Evolutionary conservation across 371 early-diverging fungal species (phyloP), one percentile per base, ranked within the genome.

Genomic region (Mucor racemosus): DNA sequence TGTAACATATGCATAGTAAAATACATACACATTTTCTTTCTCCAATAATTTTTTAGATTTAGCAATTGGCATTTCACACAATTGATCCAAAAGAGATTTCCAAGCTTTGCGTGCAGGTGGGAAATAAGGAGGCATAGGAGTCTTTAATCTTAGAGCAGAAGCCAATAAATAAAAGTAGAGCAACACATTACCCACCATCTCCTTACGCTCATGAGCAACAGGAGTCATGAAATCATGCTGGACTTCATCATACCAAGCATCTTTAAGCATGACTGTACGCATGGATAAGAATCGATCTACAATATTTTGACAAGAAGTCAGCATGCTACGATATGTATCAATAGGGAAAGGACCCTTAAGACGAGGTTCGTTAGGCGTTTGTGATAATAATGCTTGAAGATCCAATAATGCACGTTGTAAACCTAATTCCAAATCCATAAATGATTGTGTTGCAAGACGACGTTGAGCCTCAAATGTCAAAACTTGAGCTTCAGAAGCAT

Each of bases 301-400:
- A 58, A 95, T 84, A 17, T 88, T 89, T 66, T 93, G 91, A 67
- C 91, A 89, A 14, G 90, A 87, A 1, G 70, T 74, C 7, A 93
- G 74, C 75, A 94, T 89, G 15, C 79, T 77, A 21, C 81, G 77
- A 64, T 95, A 95, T 0, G 88, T 84, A 0, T 62, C 74, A 0
- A 79, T 76, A 0, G 95, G 95, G 62, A 93, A 95, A 6, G 88
- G 83, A 5, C 95, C 95, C 75, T 93, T 93, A 21, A 94, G 76
- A 53, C 95, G 87, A 0, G 94, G 94, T 73, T 95, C 95, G 55
- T 93, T 92, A 8, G 87, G 87, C 10, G 94, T 92, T 56, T 91
- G 86, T 3, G 76, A 72, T 26, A 95, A 65, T 8, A 95, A 75
- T 4, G 73, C 79, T 9, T 84, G 86, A 41, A 93, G 78, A 26